Conservation (phyloP, 306 rosid species). For the Comarum palustre region DNA sequence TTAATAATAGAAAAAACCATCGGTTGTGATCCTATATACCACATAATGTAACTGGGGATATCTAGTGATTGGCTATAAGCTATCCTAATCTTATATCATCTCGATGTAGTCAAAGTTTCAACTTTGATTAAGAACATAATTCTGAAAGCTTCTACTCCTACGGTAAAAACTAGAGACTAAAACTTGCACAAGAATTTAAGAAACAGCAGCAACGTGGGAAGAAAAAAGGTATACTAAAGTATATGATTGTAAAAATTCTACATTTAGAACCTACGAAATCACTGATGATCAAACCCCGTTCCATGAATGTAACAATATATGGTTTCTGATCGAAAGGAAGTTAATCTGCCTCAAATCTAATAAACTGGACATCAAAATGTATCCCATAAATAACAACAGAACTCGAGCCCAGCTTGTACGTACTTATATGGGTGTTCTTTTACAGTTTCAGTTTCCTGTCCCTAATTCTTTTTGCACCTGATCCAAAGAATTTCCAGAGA, state of each 20-base stretch:
- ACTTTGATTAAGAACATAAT: no score
- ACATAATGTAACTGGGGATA: background rate
- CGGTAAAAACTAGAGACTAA: background rate
- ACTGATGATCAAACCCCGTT: conserved; percentile 26
- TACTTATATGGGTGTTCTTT: conserved; percentile 9
- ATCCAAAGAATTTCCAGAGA: conserved; percentile 23
- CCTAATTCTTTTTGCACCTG: conserved; percentile 13
- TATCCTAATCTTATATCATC: no score
- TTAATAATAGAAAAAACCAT: conserved; percentile 24
- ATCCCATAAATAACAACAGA: conserved; percentile 7
- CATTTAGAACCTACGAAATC: conserved; percentile 23
- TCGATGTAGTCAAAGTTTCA: background rate
- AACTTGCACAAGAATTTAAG: background rate
- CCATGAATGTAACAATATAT: conserved; percentile 24
- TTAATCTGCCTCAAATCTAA: conserved; percentile 11
- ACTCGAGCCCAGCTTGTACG: conserved; percentile 16
- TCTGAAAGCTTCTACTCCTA: no score
- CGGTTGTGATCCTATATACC: conserved; percentile 10
- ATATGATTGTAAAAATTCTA: background rate
- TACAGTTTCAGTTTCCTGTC: background rate
- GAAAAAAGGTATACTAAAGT: background rate
- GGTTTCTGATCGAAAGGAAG: conserved; percentile 7
- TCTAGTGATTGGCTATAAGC: background rate
- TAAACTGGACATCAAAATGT: conserved; percentile 1
- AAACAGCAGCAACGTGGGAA: no score